Evolutionary conservation across 192 early-diverging fungal genomes (phyloP).

Genomic region (Spinellus fusiger): DNA sequence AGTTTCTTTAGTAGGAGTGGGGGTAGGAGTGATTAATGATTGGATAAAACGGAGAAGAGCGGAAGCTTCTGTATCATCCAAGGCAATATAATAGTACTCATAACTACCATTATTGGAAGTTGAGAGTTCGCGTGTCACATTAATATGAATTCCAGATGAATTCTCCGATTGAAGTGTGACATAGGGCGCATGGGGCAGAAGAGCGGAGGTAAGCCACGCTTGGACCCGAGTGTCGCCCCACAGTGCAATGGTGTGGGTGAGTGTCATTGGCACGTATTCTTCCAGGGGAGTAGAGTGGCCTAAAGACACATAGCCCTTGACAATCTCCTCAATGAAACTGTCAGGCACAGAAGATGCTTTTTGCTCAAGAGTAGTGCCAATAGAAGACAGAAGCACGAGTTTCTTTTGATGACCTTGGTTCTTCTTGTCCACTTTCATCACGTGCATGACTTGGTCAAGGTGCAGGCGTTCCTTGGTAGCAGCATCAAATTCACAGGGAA

Average conservation of each 20-base stretch:
- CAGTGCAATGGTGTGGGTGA: background rate
- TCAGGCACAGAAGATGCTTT: slow-evolving; percentile 76
- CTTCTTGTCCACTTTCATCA: slow-evolving; percentile 94
- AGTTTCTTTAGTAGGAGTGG: background rate
- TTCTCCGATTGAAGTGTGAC: too few relatives aligned
- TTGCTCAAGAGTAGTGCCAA: slow-evolving; percentile 79
- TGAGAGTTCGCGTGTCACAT: background rate
- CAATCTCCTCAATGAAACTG: slow-evolving; percentile 50
- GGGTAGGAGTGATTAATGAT: background rate
- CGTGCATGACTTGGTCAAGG: slow-evolving; percentile 75
- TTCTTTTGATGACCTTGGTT: slow-evolving; percentile 81
- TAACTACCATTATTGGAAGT: background rate
- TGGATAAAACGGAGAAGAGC: background rate
- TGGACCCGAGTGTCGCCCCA: background rate
- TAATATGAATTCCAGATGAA: background rate
- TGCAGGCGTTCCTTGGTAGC: slow-evolving; percentile 42
- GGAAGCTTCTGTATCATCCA: background rate
- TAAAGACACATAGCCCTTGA: slow-evolving; percentile 40
- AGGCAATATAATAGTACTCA: background rate
- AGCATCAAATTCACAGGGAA: slow-evolving; percentile 77
- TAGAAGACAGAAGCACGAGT: slow-evolving; percentile 74
- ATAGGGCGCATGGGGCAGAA: background rate
- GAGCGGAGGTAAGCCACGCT: background rate
- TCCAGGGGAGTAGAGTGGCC: background rate
- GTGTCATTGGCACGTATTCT: background rate